Evolutionary conservation across 2,329 filamentous ascomycete genomes (phyloP), one percentile per base, ranked within the genome.

Genomic region (Cladophialophora psammophila): DNA sequence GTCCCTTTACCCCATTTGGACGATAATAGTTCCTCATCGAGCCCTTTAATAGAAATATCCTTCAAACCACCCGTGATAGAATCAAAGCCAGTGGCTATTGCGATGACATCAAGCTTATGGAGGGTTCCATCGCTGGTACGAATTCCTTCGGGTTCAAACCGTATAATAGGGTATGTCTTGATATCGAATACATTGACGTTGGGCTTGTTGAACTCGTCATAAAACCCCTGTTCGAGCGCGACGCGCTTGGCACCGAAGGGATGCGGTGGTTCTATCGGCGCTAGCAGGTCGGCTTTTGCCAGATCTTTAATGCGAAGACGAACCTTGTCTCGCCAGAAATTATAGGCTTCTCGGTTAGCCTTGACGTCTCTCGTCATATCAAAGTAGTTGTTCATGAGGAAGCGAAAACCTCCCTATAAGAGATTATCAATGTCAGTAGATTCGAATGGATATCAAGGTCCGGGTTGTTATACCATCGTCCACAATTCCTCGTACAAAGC

Each of bases 321-420:
- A 0, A 81, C 82, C 74, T 85, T 86, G 68, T 81, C 79, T 1
- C 77, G 78, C 84, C 86, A 88, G 73, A 87, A 87, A 4, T 82
- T 77, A 72, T 88, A 88, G 0, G 81, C 78, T 62, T 81, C 78
- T 15, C 79, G 74, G 70, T 89, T 89, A 0, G 84, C 83, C 9
- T 83, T 78, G 0, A 74, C 40, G 36, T 80, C 74, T n/a, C 77
- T 71, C 3, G 87, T 68, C 32, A 81, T 77, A 65, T 90, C 87
- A 48, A 80, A 81, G 77, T 87, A 89, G 38, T 64, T 69, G 54
- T 60, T 77, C 0, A 87, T 76, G 83, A 84, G 85, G 73, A 80
- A 85, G 0, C 77, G 74, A 73, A 88, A 88, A 0, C 86, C 87
- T 1, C 86, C 86, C 0, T 80, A 35, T 18, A 50, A 50, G 45